Evolutionary conservation across 768 basidiomycete species (phyloP).

Genomic region (Agrocybe praecox): DNA sequence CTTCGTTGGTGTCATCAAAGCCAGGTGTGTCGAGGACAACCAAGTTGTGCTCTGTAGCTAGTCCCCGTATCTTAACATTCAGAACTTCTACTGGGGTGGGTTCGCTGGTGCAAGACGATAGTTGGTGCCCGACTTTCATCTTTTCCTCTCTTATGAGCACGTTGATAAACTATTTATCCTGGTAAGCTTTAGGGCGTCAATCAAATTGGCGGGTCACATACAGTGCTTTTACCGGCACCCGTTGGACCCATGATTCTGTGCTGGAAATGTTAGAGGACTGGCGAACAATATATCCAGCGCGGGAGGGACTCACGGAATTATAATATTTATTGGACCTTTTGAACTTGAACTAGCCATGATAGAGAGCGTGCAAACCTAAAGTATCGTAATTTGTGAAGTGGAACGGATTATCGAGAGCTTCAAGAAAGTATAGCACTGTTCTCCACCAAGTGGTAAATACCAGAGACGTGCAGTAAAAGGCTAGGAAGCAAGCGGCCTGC

Average conservation of each 20-base stretch:
- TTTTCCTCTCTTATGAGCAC: conserved; percentile 6
- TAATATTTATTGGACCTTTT: no score
- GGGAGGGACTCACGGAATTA: no score
- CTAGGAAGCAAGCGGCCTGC: no score
- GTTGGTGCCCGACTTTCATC: conserved; percentile 17
- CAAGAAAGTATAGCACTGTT: no score
- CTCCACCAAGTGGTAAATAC: no score
- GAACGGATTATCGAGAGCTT: no score
- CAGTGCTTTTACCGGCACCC: conserved; percentile 28
- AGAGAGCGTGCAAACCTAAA: no score
- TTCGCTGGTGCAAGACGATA: conserved; percentile 21
- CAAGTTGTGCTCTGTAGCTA: neutral
- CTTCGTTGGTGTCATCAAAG: conserved; percentile 24
- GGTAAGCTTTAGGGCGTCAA: neutral
- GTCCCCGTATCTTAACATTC: neutral
- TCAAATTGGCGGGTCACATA: conserved; percentile 2
- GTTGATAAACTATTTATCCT: conserved; percentile 21
- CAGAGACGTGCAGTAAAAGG: no score
- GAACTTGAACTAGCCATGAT: no score
- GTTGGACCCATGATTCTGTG: conserved; percentile 29
- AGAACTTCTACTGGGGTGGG: conserved; percentile 9
- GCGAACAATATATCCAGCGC: neutral
- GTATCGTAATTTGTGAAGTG: no score
- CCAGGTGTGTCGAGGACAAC: conserved; percentile 30
- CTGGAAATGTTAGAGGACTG: neutral